Evolutionary conservation across 768 basidiomycete genomes (phyloP).

Genomic region (Pisolithus albus): DNA sequence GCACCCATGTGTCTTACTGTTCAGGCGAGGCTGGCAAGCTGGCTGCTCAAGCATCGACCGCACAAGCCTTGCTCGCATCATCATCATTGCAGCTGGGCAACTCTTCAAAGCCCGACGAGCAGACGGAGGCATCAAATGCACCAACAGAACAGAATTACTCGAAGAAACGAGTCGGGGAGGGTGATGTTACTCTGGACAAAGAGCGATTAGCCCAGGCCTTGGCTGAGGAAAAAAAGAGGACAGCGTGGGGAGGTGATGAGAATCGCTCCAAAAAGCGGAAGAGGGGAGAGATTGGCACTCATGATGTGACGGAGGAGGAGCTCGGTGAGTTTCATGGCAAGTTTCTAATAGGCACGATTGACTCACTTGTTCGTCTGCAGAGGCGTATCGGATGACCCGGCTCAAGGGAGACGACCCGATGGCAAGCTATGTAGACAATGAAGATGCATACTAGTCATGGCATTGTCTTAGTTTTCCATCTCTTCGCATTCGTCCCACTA

Average conservation of each 20-base stretch:
- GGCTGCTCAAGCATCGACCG: conserved; percentile 70
- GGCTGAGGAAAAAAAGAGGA: conserved; percentile 76
- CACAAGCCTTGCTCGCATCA: conserved; percentile 55
- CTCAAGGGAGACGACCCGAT: conserved; percentile 81
- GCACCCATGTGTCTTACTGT: conserved; percentile 82
- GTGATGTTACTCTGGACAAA: conserved; percentile 69
- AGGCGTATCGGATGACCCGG: conserved; percentile 83
- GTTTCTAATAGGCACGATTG: conserved; percentile 3
- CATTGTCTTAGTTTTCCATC: neutral
- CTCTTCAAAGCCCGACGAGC: conserved; percentile 26
- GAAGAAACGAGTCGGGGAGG: conserved; percentile 77
- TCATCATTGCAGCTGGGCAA: conserved; percentile 21
- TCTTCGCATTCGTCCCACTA: neutral
- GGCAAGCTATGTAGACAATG: conserved; percentile 80
- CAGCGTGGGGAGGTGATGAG: conserved; percentile 49
- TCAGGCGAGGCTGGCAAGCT: conserved; percentile 80
- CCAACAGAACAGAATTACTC: conserved; percentile 65
- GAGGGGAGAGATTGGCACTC: conserved; percentile 45
- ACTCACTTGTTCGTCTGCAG: conserved; percentile 34
- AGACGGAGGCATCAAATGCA: conserved; percentile 24
- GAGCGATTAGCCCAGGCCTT: conserved; percentile 63
- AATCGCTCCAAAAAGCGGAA: conserved; percentile 53
- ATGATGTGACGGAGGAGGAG: conserved; percentile 87
- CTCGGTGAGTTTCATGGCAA: conserved; percentile 46
- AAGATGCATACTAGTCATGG: conserved; percentile 18